These are phyloP conservation scores for Hydnum rufescens DNA, from an alignment of 768 basidiomycete species.

Conservation along the genomic window DNA sequence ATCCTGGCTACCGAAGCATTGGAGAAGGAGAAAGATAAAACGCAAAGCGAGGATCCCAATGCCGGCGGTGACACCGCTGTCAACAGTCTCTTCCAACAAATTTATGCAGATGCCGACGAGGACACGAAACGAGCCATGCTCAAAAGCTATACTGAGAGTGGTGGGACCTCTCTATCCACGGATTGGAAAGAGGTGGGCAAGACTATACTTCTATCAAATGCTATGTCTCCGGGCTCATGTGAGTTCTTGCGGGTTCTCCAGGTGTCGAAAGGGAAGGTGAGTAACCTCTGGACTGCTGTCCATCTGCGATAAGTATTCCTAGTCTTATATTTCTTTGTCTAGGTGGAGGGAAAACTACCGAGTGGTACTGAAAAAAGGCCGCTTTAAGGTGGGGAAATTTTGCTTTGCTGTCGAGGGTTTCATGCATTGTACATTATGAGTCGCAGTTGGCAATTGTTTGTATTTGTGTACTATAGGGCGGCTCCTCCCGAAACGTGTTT, in stretches of 20 bases:
- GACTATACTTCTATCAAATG: conserved; percentile 14
- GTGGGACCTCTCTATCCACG: conserved; percentile 87
- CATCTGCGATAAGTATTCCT: too few relatives aligned
- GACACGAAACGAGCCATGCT: conserved; percentile 90
- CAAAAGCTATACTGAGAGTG: conserved; percentile 91
- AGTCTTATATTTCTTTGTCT: neutral
- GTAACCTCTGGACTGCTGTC: neutral
- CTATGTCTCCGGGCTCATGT: neutral
- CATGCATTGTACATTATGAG: neutral
- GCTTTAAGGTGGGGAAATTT: conserved; percentile 67
- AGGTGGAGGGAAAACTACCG: conserved; percentile 66
- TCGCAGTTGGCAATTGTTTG: too few relatives aligned
- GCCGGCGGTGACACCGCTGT: conserved; percentile 72
- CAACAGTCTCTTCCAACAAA: conserved; percentile 79
- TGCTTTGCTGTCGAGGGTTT: neutral
- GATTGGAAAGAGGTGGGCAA: conserved; percentile 84
- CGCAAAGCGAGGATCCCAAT: conserved; percentile 64
- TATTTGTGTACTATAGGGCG: too few relatives aligned
- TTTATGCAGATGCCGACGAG: conserved; percentile 78
- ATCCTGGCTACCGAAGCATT: conserved; percentile 51
- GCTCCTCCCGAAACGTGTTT: too few relatives aligned
- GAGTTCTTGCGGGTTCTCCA: neutral
- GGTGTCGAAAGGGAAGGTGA: neutral
- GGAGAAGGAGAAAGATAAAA: conserved; percentile 44
- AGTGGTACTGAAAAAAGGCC: conserved; percentile 65